Conservation (phyloP, 202 grass and related monocot species). For the Miscanthus sacchariflorus region DNA sequence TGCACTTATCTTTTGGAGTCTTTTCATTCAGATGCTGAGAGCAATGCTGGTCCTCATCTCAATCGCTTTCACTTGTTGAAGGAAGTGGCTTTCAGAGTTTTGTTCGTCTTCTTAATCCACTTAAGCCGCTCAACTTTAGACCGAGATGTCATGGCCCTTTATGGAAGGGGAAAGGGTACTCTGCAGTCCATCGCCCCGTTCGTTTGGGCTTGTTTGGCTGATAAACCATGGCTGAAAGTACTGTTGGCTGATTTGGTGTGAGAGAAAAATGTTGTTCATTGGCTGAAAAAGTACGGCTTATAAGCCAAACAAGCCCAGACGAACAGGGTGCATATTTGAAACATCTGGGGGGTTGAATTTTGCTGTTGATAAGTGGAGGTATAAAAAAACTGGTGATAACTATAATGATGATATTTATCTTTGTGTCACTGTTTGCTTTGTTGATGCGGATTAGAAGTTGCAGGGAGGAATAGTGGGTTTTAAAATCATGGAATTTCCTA, state of each 20-base stretch:
- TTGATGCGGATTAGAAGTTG: constrained; percentile 41
- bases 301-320: too few relatives aligned
- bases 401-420: constrained; percentile 35
- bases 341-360: too few relatives aligned
- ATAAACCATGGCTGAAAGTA: too few relatives aligned
- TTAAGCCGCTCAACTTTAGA: background rate
- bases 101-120: background rate
- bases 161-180: background rate
- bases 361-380: too few relatives aligned
- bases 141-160: constrained; percentile 26
- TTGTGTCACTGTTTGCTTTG: constrained; percentile 35
- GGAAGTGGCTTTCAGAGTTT: background rate
- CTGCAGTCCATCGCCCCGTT: too few relatives aligned
- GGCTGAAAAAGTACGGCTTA: too few relatives aligned
- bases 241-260: too few relatives aligned
- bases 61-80: constrained; percentile 28
- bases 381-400: background rate
- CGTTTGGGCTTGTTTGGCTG: too few relatives aligned
- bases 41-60: background rate
- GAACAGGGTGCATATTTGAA: too few relatives aligned
- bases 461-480: constrained; percentile 38
- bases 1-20: background rate
- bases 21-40: background rate
- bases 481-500: constrained; percentile 25
- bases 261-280: too few relatives aligned